Evolutionary conservation across 2,329 filamentous ascomycete species (phyloP).

Genomic region (Diplodia seriata): DNA sequence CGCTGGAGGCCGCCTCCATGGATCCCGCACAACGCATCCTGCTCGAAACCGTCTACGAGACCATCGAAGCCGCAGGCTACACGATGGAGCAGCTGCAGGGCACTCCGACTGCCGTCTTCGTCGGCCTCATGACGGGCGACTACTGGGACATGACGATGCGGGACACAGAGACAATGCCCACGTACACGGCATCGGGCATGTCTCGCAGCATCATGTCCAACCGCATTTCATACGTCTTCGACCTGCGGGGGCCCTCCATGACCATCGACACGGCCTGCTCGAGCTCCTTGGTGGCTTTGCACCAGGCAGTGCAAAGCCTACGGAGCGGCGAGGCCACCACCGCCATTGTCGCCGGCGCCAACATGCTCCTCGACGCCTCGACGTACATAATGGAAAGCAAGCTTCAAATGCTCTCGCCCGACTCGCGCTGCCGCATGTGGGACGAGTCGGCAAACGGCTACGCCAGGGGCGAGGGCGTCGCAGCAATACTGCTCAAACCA

Average conservation of each 20-base stretch:
- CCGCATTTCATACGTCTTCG: constrained; percentile 42
- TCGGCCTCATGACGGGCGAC: constrained; percentile 34
- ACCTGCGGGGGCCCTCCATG: constrained; percentile 40
- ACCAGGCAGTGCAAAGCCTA: constrained; percentile 35
- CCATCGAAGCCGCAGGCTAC: constrained; percentile 34
- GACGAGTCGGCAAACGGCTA: constrained; percentile 34
- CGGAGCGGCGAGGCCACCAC: constrained; percentile 3
- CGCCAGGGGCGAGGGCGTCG: constrained; percentile 53
- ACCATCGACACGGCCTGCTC: constrained; percentile 44
- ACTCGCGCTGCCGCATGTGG: constrained; percentile 41
- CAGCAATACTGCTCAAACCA: constrained; percentile 57
- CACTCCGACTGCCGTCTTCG: constrained; percentile 34
- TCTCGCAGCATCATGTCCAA: constrained; percentile 38
- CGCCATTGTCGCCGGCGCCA: constrained; percentile 10
- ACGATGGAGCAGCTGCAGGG: constrained; percentile 33
- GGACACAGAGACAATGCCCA: constrained; percentile 35
- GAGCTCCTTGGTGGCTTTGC: constrained; percentile 35
- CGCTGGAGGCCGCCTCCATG: constrained; percentile 40
- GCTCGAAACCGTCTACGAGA: constrained; percentile 38
- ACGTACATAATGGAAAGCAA: constrained; percentile 34
- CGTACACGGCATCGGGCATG: constrained; percentile 36
- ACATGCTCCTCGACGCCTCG: constrained; percentile 16
- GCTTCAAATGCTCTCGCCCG: constrained; percentile 41
- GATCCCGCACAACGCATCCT: constrained; percentile 39
- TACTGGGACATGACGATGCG: constrained; percentile 33